A percentile compares a stretch with the other conserved stretches of the same genome.
These are phyloP conservation scores for Lodderomyces theae DNA, from an alignment of 1,139 yeast genomes.

Conservation along the genomic window DNA sequence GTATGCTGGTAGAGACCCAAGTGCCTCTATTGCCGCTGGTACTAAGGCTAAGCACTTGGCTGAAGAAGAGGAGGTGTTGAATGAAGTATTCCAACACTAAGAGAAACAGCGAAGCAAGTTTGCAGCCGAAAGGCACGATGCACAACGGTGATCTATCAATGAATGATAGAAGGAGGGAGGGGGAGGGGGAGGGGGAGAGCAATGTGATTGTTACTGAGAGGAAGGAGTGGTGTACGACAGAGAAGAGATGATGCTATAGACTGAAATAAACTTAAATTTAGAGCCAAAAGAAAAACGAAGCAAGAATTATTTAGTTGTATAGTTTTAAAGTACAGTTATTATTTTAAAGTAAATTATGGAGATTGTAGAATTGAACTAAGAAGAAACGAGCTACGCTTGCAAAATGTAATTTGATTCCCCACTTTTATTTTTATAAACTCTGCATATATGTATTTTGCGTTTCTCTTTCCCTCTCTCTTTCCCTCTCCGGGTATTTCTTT, in stretches of 20 bases:
- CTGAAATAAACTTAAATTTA: background rate
- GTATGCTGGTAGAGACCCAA: conserved; percentile 97
- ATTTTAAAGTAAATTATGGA: too few species aligned
- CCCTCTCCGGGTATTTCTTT: background rate
- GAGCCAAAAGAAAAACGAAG: background rate
- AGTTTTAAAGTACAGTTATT: conserved; percentile 1
- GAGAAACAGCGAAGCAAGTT: too few species aligned
- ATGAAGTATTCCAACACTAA: conserved; percentile 57
- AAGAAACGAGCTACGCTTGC: too few species aligned
- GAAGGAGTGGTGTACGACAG: too few species aligned
- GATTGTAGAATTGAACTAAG: too few species aligned
- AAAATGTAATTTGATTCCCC: too few species aligned
- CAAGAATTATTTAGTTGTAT: background rate
- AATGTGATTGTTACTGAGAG: background rate
- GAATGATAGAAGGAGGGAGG: too few species aligned
- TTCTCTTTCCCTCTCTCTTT: too few species aligned
- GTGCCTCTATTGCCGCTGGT: conserved; percentile 99
- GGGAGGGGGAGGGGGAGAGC: background rate
- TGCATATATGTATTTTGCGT: too few species aligned
- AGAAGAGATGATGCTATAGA: conserved; percentile 1
- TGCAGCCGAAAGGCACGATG: too few species aligned
- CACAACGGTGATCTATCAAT: too few species aligned
- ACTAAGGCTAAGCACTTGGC: conserved; percentile 80
- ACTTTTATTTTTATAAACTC: too few species aligned
- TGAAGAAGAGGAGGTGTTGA: conserved; percentile 86